Evolutionary conservation across 2,329 filamentous ascomycete species (phyloP), one percentile per base, ranked within the genome.

Genomic region (Helotiales sp.): DNA sequence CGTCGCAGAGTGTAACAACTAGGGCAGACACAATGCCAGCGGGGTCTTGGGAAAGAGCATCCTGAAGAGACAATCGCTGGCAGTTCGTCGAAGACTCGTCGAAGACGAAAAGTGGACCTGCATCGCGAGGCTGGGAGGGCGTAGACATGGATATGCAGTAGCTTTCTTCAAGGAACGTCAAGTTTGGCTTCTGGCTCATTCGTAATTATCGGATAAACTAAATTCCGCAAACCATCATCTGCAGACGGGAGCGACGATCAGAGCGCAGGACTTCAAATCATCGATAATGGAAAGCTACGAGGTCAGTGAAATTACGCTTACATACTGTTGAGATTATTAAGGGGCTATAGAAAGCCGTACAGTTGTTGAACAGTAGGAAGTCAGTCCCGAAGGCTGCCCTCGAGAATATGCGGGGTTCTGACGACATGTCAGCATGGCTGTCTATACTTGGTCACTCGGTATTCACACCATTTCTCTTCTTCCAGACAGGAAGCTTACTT

Each of bases 231-330:
- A n/a, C n/a, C n/a, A n/a, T n/a, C n/a, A 34, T 20, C 37, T 37
- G n/a, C n/a, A 43, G n/a, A 43, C 20, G 6, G 32, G 28, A 58
- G 32, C 13, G 26, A 34, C n/a, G 6, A 15, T 40, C 32, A 7
- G 8, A 11, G 17, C 6, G 20, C 34, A 10, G 22, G n/a, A n/a
- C n/a, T n/a, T n/a, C n/a, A 34, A 40, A 40, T 7, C 55, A 59
- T 30, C 52, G 34, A 47, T 59, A 52, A 65, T 65, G 63, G 63
- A 65, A 65, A 65, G 63, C 40, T 65, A 65, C 54, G 54, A 65
- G 52, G 63, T 65, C 37, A 60, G 52, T 59, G 40, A 60, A 59
- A 59, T 59, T 58, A 59, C 54, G 37, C n/a, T n/a, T n/a, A 37
- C 52, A 50, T 28, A 65, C 6, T 65, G 15, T 26, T 52, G 59